phyloP scores from a whole-genome alignment of 441 rosid species.

The Daphne laureola region DNA sequence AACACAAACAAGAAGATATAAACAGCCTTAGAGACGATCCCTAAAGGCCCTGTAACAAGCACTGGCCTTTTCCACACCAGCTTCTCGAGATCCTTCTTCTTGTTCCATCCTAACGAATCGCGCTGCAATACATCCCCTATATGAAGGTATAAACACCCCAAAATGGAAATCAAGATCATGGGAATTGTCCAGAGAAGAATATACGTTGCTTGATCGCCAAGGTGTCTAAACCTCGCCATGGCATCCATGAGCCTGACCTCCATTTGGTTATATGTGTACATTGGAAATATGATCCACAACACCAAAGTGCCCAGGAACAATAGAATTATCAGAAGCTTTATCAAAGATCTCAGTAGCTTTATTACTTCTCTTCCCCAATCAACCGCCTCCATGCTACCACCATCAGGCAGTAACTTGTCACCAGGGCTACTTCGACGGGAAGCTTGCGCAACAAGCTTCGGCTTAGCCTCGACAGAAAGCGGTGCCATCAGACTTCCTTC shows the following conservation, averaged over 20 bases:
- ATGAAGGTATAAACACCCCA: conserved; percentile 40
- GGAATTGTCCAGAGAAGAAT: conserved; percentile 37
- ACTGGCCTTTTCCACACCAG: conserved; percentile 22
- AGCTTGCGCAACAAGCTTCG: too few relatives aligned
- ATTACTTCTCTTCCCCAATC: too few relatives aligned
- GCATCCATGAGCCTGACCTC: conserved; percentile 13
- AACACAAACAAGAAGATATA: conserved; percentile 34
- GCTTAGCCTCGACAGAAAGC: too few relatives aligned
- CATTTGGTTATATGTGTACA: conserved; percentile 20
- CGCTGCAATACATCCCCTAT: conserved; percentile 16
- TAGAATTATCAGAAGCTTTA: conserved; percentile 21
- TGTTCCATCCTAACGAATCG: background rate
- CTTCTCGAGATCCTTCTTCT: conserved; percentile 2
- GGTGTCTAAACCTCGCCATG: conserved; percentile 26
- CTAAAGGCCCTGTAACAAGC: conserved; percentile 38
- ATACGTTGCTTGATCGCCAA: conserved; percentile 33
- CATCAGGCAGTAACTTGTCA: too few relatives aligned
- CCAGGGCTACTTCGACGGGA: too few relatives aligned
- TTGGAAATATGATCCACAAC: conserved; percentile 45
- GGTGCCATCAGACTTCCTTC: too few relatives aligned
- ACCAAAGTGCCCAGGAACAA: conserved; percentile 36
- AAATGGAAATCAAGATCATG: conserved; percentile 33
- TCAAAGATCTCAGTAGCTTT: background rate
- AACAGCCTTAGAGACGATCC: conserved; percentile 38
- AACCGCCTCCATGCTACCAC: too few relatives aligned